These are phyloP conservation scores for Cercospora sesami DNA, from an alignment of 2,329 filamentous ascomycete species.

Conservation along the genomic window DNA sequence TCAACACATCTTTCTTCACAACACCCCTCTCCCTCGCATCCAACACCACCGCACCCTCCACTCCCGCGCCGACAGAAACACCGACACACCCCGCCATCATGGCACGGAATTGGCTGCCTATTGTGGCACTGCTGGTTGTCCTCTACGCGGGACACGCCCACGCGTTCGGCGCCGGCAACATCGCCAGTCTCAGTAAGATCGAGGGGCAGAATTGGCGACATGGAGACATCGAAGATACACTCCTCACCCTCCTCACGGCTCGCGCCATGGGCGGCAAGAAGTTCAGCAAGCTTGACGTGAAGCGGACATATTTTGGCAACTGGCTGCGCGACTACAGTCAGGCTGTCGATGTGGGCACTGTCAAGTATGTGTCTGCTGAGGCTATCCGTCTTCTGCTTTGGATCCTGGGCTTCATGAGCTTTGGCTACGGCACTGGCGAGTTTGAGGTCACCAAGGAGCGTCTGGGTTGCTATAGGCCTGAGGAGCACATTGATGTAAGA, in stretches of 20 bases:
- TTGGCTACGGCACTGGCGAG: constrained; percentile 79
- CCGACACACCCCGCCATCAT: constrained; percentile 16
- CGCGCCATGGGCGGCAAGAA: constrained; percentile 70
- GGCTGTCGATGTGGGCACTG: constrained; percentile 86
- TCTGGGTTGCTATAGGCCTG: constrained; percentile 74
- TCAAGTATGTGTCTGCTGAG: constrained; percentile 87
- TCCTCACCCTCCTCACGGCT: constrained; percentile 54
- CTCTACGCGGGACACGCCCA: constrained; percentile 32
- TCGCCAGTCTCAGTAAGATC: constrained; percentile 75
- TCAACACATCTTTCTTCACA: background rate
- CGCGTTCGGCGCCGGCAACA: constrained; percentile 62
- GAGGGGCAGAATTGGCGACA: constrained; percentile 55
- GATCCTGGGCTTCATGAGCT: constrained; percentile 85
- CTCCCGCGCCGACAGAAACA: background rate
- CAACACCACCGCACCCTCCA: background rate
- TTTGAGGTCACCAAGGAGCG: constrained; percentile 80
- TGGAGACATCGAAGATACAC: constrained; percentile 58
- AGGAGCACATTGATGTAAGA: background rate
- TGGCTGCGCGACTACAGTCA: constrained; percentile 94
- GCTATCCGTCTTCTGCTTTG: constrained; percentile 87
- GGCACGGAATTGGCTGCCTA: constrained; percentile 29
- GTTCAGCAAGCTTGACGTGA: constrained; percentile 78
- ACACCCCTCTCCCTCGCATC: background rate
- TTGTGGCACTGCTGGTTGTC: constrained; percentile 28
- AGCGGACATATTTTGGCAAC: constrained; percentile 93